Evolutionary conservation across 2,329 filamentous ascomycete species (phyloP).

Genomic region (Scleromitrula shiraiana): DNA sequence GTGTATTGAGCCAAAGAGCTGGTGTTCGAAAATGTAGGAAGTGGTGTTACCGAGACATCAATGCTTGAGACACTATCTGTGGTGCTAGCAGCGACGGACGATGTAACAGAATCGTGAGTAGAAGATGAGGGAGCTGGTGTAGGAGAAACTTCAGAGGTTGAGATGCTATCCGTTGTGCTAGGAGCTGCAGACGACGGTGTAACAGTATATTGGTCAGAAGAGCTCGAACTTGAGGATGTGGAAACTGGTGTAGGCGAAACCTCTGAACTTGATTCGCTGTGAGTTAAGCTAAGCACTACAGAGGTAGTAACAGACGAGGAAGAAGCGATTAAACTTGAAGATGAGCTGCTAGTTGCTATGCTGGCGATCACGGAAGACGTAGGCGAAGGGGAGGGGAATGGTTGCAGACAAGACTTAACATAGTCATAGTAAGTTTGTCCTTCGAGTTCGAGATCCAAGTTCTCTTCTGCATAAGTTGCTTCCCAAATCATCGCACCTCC

Average conservation of each 20-base stretch:
- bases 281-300: background rate
- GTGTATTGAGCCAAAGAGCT: too few species aligned
- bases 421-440: constrained; percentile 13
- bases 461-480: constrained; percentile 20
- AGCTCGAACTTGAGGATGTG: too few species aligned
- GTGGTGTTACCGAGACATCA: too few species aligned
- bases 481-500: constrained; percentile 32
- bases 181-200: background rate
- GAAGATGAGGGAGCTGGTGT: background rate
- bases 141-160: background rate
- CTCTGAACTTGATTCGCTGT: background rate
- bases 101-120: background rate
- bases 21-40: too few species aligned
- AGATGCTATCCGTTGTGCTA: background rate
- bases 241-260: too few species aligned
- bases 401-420: constrained; percentile 18
- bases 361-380: constrained; percentile 8
- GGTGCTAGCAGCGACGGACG: background rate
- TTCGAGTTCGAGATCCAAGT: constrained; percentile 9
- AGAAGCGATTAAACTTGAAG: constrained; percentile 1
- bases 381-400: background rate
- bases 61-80: background rate
- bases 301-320: background rate
- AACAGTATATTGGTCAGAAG: too few species aligned
- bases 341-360: background rate